Evolutionary conservation across 768 basidiomycete genomes (phyloP), one percentile per base, ranked within the genome.

Genomic region (Pulveroboletus sp.): DNA sequence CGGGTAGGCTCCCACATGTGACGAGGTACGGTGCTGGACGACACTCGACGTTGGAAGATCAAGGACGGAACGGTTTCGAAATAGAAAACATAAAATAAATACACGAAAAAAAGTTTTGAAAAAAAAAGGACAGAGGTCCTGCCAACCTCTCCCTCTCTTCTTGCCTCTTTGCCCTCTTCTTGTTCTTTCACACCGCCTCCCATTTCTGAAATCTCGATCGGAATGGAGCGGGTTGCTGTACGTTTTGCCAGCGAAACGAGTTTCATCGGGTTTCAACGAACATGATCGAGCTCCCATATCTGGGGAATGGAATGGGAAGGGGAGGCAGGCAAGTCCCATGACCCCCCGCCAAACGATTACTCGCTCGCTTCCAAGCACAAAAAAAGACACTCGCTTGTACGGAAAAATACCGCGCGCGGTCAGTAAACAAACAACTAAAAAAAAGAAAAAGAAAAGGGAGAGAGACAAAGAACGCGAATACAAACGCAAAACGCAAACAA

Each of bases 221-320:
- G 50, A 53, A 38, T 53, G 41, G 50, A 31, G 36, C 40, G 51
- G 51, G 40, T 52, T 27, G 33, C 43, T 33, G 24, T 27, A 27
- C 32, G 5, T 11, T 33, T 24, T 24, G 33, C 8, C 43, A 45
- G 7, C 44, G 44, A 45, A 45, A 54, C 53, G 28, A 36, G 53
- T 54, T 54, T 49, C 49, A 49, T 5, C 33, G 1, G 26, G 26
- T 40, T 28, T 42, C 28, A 21, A 24, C 31, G 18, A 17, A 36
- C 6, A 13, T 13, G 44, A 45, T 45, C 44, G 44, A 45, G 5
- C 44, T 21, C 43, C 35, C 8, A 14, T 45, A 35, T 26, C 24
- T 11, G 33, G 44, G 21, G 3, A 18, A 18, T 14, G 7, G 4
- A 8, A 42, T 1, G 27, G 17, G 40, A 24, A 11, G 21, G 14